Conservation (phyloP, 2,329 filamentous ascomycete genomes). For the Clonostachys rhizophaga region DNA sequence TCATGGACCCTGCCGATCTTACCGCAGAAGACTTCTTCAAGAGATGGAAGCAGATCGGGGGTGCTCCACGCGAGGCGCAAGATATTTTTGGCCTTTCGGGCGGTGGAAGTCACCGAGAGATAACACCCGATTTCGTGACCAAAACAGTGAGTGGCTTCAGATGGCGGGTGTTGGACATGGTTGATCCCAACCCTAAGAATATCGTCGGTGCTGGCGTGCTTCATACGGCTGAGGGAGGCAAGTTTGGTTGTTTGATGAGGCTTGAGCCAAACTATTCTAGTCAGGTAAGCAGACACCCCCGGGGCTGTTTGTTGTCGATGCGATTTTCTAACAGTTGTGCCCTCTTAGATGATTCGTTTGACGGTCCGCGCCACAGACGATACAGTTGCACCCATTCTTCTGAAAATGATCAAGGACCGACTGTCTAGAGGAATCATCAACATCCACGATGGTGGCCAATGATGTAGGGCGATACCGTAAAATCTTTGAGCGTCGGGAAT, state of each 20-base stretch:
- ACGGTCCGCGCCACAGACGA: conserved; percentile 95
- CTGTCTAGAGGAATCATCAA: conserved; percentile 50
- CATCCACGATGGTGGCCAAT: conserved; percentile 23
- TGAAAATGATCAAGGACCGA: conserved; percentile 84
- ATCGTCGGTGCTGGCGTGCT: conserved; percentile 86
- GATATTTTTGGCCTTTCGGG: conserved; percentile 67
- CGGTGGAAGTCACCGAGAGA: conserved; percentile 49
- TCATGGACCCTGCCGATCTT: conserved; percentile 89
- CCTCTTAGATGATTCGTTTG: conserved; percentile 80
- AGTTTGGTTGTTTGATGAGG: conserved; percentile 89
- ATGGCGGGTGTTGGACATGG: conserved; percentile 79
- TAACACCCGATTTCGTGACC: conserved; percentile 67
- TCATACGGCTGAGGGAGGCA: conserved; percentile 78
- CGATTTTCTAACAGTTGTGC: neutral
- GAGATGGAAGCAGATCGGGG: conserved; percentile 97
- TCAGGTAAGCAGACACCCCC: conserved; percentile 58
- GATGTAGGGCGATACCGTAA: conserved; percentile 16
- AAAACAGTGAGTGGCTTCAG: conserved; percentile 77
- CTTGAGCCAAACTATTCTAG: conserved; percentile 91
- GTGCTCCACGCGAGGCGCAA: conserved; percentile 80
- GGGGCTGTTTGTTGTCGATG: neutral
- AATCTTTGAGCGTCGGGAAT: no score
- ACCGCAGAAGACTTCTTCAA: conserved; percentile 95
- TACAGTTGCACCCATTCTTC: conserved; percentile 70
- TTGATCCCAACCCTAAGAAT: conserved; percentile 92